phyloP scores from a whole-genome alignment of 345 rosid species.

The Lepidium africanum region DNA sequence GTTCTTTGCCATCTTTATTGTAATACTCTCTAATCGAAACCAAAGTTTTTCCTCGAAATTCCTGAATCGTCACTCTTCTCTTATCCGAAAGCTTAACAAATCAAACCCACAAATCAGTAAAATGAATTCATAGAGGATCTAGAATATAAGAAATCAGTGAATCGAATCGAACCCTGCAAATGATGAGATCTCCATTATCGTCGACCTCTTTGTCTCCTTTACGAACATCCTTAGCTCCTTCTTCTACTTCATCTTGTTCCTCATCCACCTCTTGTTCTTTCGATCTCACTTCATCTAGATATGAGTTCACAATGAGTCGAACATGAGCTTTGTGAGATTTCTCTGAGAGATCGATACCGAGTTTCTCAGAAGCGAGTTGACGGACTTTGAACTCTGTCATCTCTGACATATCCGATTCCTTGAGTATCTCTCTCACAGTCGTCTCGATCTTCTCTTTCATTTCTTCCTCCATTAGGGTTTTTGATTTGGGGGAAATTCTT shows the following conservation, averaged over 20 bases:
- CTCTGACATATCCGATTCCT: conserved; percentile 57
- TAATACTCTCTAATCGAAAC: conserved; percentile 84
- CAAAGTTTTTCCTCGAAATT: conserved; percentile 68
- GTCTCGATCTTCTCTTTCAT: conserved; percentile 41
- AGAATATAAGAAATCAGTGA: not conserved
- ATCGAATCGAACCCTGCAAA: conserved; percentile 50
- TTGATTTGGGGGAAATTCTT: not conserved
- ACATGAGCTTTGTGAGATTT: conserved; percentile 58
- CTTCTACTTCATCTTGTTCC: conserved; percentile 21
- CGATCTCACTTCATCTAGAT: conserved; percentile 49
- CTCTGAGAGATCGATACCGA: conserved; percentile 57
- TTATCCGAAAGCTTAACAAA: conserved; percentile 52
- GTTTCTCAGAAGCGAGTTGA: conserved; percentile 53
- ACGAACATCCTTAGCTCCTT: not conserved
- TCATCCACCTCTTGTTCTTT: conserved; percentile 20
- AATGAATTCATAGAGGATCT: not conserved
- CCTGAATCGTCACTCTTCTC: conserved; percentile 83
- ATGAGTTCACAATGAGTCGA: conserved; percentile 46
- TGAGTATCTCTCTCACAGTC: conserved; percentile 55
- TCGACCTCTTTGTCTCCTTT: conserved; percentile 43
- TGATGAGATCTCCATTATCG: conserved; percentile 72
- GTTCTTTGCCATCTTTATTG: conserved; percentile 75
- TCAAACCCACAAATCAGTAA: not conserved
- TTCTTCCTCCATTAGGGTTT: conserved; percentile 46
- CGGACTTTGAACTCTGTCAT: conserved; percentile 78